phyloP scores from a whole-genome alignment of 352 stramenopile species.

The Phytophthora brassicae region DNA sequence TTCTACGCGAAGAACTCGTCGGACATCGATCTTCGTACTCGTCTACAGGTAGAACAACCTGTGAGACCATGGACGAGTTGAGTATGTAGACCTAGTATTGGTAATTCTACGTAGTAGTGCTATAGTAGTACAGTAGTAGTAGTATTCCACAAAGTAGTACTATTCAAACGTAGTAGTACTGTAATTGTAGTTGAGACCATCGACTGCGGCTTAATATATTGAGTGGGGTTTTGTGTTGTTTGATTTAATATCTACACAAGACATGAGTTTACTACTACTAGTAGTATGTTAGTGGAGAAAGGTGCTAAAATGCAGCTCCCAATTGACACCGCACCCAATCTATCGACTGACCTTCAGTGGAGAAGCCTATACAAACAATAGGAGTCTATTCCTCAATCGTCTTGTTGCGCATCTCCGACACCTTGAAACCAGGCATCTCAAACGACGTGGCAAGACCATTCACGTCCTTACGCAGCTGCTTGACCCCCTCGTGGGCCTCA shows the following conservation, averaged over 20 bases:
- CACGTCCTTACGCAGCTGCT: constrained; percentile 90
- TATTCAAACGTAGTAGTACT: not conserved
- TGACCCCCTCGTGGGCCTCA: constrained; percentile 81
- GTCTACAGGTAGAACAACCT: constrained; percentile 28
- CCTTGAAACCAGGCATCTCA: constrained; percentile 96
- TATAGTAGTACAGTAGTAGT: too few species aligned
- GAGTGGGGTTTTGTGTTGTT: constrained; percentile 29
- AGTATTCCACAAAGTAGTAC: too few species aligned
- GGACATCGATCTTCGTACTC: constrained; percentile 33
- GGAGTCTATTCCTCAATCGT: constrained; percentile 58
- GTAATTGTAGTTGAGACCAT: constrained; percentile 13
- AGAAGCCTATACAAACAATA: constrained; percentile 22
- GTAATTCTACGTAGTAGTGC: too few species aligned
- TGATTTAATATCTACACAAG: constrained; percentile 27
- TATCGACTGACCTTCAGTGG: constrained; percentile 31
- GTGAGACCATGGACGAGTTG: constrained; percentile 14
- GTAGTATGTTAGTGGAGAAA: constrained; percentile 26
- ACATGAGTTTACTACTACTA: constrained; percentile 31
- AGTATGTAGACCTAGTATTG: too few species aligned
- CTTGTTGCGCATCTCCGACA: constrained; percentile 90
- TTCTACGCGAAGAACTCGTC: constrained; percentile 37
- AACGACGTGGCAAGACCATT: constrained; percentile 94
- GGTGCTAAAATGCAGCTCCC: constrained; percentile 35
- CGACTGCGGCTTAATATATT: constrained; percentile 44
- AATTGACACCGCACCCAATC: constrained; percentile 31